phyloP scores from a whole-genome alignment of 768 basidiomycete species.

The Trametes punicea region DNA sequence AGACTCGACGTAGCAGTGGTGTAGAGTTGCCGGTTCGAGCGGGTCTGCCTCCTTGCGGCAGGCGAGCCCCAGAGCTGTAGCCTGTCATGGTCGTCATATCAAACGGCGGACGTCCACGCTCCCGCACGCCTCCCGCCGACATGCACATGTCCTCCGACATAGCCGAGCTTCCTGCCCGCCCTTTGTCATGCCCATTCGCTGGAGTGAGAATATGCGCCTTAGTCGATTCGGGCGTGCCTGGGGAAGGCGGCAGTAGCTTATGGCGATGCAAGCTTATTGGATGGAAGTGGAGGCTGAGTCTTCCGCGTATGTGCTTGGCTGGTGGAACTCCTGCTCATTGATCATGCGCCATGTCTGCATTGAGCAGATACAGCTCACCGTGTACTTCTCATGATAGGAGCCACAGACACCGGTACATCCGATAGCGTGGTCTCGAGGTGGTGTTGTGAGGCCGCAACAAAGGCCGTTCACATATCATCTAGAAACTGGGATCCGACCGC shows the following conservation, averaged over 20 bases:
- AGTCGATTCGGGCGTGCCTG: conserved; percentile 1
- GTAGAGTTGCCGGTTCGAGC: conserved; percentile 19
- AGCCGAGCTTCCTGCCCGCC: not conserved
- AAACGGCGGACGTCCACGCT: not conserved
- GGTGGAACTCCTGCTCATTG: not conserved
- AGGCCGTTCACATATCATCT: not conserved
- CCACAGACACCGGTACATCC: not conserved
- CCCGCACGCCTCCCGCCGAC: conserved; percentile 1
- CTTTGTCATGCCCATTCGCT: not conserved
- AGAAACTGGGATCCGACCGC: not conserved
- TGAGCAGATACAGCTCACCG: not conserved
- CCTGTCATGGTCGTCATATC: not conserved
- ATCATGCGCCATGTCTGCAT: not conserved
- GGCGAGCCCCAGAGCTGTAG: not conserved
- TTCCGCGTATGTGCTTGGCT: conserved; percentile 1
- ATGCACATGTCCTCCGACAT: conserved; percentile 7
- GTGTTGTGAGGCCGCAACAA: not conserved
- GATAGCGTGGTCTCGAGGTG: not conserved
- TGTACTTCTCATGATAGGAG: conserved; percentile 1
- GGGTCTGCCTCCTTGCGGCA: not conserved
- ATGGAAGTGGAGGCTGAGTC: not conserved
- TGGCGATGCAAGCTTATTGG: not conserved
- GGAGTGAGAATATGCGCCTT: conserved; percentile 4
- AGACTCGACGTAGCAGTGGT: conserved; percentile 12
- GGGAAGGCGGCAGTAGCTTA: conserved; percentile 4